These are phyloP conservation scores for Colletotrichum sp. DNA, from an alignment of 2,329 filamentous ascomycete genomes.

Conservation along the genomic window DNA sequence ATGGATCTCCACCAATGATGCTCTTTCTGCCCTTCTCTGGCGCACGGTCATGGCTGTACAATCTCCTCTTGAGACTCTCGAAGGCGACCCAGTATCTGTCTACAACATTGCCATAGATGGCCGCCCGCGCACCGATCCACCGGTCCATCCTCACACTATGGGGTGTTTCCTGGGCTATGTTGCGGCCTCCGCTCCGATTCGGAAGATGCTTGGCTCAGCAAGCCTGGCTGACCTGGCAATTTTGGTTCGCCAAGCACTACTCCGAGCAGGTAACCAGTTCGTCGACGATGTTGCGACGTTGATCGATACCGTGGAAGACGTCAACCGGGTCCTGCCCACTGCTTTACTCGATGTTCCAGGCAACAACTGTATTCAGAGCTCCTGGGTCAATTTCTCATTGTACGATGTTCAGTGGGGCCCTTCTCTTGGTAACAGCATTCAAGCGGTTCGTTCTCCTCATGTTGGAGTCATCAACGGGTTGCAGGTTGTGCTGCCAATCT, in stretches of 20 bases:
- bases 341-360: not conserved
- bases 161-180: constrained; percentile 6
- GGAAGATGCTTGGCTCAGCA: not conserved
- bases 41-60: constrained; percentile 6
- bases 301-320: not conserved
- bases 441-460: not conserved
- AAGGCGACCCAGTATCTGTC: not conserved
- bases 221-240: constrained; percentile 8
- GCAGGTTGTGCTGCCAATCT: not conserved
- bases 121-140: not conserved
- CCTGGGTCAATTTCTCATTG: not conserved
- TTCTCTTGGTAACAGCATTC: not conserved
- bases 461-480: constrained; percentile 5
- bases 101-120: constrained; percentile 5
- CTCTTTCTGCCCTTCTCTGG: constrained; percentile 6
- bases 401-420: constrained; percentile 4
- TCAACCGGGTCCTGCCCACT: not conserved
- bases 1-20: constrained; percentile 12
- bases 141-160: not conserved
- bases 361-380: not conserved
- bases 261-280: not conserved
- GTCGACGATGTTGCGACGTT: not conserved
- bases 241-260: not conserved
- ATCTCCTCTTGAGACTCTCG: not conserved
- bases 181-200: not conserved